These are phyloP conservation scores for Rhizodiscina lignyota DNA, from an alignment of 495 filamentous ascomycete genomes.

Conservation along the genomic window DNA sequence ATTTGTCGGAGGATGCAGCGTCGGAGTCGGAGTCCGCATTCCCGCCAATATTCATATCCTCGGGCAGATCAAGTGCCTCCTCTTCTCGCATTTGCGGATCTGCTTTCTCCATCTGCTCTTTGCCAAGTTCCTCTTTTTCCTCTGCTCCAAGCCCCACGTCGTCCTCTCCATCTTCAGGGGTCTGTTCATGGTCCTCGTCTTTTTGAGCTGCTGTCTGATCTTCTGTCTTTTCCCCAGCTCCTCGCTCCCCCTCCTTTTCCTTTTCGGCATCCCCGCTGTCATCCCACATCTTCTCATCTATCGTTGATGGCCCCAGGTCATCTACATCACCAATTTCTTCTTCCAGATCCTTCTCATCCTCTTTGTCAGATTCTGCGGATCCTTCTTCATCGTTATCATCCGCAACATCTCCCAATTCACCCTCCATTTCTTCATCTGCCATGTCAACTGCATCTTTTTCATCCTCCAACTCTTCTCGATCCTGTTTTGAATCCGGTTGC, in stretches of 20 bases:
- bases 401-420: constrained; percentile 49
- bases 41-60: constrained; percentile 54
- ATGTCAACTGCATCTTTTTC: constrained; percentile 79
- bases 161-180: constrained; percentile 29
- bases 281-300: constrained; percentile 98
- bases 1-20: background rate
- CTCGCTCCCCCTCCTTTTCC: constrained; percentile 40
- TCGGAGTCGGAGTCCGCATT: constrained; percentile 45
- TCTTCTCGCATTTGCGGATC: constrained; percentile 63
- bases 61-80: constrained; percentile 44
- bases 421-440: constrained; percentile 79
- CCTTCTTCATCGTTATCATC: constrained; percentile 40
- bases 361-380: constrained; percentile 29
- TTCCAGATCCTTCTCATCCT: constrained; percentile 55
- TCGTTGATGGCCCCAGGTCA: constrained; percentile 68
- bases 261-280: constrained; percentile 65
- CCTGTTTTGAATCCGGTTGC: constrained; percentile 26
- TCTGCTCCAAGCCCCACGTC: too few relatives aligned
- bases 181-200: constrained; percentile 37
- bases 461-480: constrained; percentile 31
- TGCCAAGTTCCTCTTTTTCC: constrained; percentile 42
- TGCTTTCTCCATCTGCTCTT: constrained; percentile 43
- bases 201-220: constrained; percentile 34
- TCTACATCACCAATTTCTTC: constrained; percentile 82
- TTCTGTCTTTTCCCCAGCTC: constrained; percentile 30